Percentiles rank a stretch among this genome's conserved stretches.
Evolutionary conservation across 2,329 filamentous ascomycete species (phyloP).

Genomic region (Claviceps sorghi): DNA sequence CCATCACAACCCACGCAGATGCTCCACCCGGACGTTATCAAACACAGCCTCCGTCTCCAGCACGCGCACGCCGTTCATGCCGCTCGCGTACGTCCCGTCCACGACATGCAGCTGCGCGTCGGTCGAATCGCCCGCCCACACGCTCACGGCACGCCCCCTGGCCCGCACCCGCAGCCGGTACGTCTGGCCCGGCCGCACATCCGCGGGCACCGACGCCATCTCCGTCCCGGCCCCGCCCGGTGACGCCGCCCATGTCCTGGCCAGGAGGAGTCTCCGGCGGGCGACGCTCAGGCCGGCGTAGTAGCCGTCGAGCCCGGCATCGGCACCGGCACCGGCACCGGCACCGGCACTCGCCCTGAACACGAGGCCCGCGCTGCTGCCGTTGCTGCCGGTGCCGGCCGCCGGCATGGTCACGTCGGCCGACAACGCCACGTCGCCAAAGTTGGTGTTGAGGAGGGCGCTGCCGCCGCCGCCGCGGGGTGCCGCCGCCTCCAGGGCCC

Average conservation of each 20-base stretch:
- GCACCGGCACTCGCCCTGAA: conserved; percentile 22
- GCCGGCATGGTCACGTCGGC: conserved; percentile 13
- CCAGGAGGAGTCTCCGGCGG: conserved; percentile 12
- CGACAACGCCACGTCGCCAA: conserved; percentile 18
- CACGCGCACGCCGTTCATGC: conserved; percentile 10
- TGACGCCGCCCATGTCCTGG: conserved; percentile 4
- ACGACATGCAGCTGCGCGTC: conserved; percentile 5
- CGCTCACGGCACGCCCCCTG: conserved; percentile 5
- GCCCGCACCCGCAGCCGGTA: conserved; percentile 8
- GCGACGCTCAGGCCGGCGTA: conserved; percentile 18
- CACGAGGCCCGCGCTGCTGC: conserved; percentile 17
- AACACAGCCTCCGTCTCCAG: conserved; percentile 9
- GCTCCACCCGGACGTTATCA: conserved; percentile 9
- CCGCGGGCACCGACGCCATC: conserved; percentile 3
- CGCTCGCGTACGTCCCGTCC: conserved; percentile 6
- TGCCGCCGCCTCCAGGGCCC: conserved; percentile 11
- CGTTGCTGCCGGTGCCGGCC: conserved; percentile 5
- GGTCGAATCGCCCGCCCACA: conserved; percentile 7
- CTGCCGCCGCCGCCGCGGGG: conserved; percentile 11
- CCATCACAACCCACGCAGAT: neutral
- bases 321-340: conserved; percentile 5
- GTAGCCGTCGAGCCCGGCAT: conserved; percentile 10
- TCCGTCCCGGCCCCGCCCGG: conserved; percentile 3
- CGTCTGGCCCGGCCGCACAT: conserved; percentile 2
- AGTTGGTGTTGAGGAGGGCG: conserved; percentile 23